Percentiles rank a stretch among this genome's conserved stretches.
Conservation (phyloP, 2,329 filamentous ascomycete genomes). For the Aureobasidium pullulans region DNA sequence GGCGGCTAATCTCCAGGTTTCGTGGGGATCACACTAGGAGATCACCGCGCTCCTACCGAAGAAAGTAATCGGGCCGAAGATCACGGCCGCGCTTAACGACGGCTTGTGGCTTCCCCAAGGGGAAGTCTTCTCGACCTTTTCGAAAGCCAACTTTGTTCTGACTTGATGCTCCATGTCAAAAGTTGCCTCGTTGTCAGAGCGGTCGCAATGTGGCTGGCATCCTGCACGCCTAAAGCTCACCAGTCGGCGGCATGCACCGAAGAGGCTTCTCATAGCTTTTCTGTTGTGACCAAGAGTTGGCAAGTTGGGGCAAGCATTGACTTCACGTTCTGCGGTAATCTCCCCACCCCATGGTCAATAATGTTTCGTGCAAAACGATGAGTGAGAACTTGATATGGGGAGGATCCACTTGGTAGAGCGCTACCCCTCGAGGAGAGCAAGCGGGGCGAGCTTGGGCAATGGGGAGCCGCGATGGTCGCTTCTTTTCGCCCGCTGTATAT, state of each 20-base stretch:
- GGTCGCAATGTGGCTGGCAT: background rate
- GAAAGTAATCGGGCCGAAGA: constrained; percentile 7
- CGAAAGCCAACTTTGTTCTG: background rate
- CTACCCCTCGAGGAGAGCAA: constrained; percentile 8
- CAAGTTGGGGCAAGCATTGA: background rate
- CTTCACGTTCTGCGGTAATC: background rate
- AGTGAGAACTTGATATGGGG: background rate
- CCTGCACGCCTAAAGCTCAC: background rate
- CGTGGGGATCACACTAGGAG: constrained; percentile 6
- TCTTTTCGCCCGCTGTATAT: background rate
- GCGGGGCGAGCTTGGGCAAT: background rate
- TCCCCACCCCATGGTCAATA: constrained; percentile 1
- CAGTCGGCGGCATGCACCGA: background rate
- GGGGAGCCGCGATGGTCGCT: background rate
- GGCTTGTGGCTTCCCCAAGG: background rate
- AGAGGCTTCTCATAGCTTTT: background rate
- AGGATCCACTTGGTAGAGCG: constrained; percentile 4
- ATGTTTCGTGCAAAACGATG: constrained; percentile 7
- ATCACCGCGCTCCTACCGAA: background rate
- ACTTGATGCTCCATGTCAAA: background rate
- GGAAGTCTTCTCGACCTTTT: constrained; percentile 11
- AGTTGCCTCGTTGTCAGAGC: background rate
- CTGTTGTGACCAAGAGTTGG: background rate
- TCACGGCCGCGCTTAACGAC: background rate
- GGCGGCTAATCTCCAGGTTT: constrained; percentile 8